Evolutionary conservation across 805 yeast species (phyloP), one percentile per base, ranked within the genome.

Genomic region (Cyberlindnera mycetangii): DNA sequence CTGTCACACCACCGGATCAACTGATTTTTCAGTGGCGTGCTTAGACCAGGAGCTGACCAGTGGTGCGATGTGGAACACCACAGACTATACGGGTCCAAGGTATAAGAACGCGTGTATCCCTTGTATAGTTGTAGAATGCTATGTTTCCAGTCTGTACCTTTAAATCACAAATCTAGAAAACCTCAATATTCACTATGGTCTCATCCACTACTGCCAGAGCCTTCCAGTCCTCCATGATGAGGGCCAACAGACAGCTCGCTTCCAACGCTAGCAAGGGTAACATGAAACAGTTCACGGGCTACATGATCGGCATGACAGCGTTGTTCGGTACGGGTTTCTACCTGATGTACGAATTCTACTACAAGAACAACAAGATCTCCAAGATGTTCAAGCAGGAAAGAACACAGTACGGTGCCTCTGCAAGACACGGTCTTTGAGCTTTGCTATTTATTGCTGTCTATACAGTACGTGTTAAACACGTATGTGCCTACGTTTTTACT

Each of bases 361-460:
- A 54, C 46, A 45, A 53, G 49, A 32, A 54, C 33, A 57, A 59
- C 49, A 56, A 55, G 42, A 59, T 59, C 22, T 49, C 53, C 25
- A 38, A 51, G 39, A 58, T 58, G 39, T 59, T 58, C 37, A 45
- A 42, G 22, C 31, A 50, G 17, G 54, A 50, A 32, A 50, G 54
- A 50, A 25, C 39, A 5, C 37, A 40, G 38, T 30, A 32, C 14
- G 51, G 52, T 22, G 35, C 48, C n/a, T 18, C 37, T 10, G 45
- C 54, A 15, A 43, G 40, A 35, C 53, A 48, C 30, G 45, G 47
- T 32, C 42, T 47, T 24, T 43, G 44, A 42, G n/a, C n/a, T n/a
- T n/a, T n/a, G n/a, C n/a, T n/a, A n/a, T n/a, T n/a, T n/a, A n/a
- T n/a, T n/a, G n/a, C n/a, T n/a, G n/a, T n/a, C 4, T 35, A 8